Conservation (phyloP, 2,329 filamentous ascomycete species). For the Penicillium hesseltinei region DNA sequence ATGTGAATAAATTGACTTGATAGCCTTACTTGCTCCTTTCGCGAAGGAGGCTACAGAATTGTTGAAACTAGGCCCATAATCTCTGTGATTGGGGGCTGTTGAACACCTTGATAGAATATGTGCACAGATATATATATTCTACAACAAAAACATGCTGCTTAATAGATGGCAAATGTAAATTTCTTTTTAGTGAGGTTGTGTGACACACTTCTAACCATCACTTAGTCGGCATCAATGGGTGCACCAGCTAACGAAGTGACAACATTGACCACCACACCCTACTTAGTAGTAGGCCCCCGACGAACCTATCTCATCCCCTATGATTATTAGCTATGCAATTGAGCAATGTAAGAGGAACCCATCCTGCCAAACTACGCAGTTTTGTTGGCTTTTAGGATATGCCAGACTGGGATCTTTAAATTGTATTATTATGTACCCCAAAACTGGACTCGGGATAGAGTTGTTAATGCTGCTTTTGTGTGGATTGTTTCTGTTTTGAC, state of each 20-base stretch:
- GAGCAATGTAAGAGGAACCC: neutral
- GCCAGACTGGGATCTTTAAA: neutral
- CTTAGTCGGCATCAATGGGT: neutral
- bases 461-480: slow-evolving; percentile 7
- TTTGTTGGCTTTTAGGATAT: neutral
- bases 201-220: neutral
- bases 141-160: too few species aligned
- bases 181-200: neutral
- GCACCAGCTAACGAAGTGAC: neutral
- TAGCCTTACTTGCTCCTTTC: too few species aligned
- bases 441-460: neutral
- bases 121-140: too few species aligned
- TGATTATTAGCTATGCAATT: neutral
- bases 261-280: neutral
- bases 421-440: neutral
- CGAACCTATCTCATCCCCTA: neutral
- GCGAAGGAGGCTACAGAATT: too few species aligned
- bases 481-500: neutral
- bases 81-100: too few species aligned
- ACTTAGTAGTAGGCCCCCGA: neutral
- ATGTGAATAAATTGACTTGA: too few species aligned
- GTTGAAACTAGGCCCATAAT: too few species aligned
- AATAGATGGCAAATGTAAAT: too few species aligned
- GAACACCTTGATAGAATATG: too few species aligned
- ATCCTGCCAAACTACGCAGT: neutral